Evolutionary conservation across 306 rosid species (phyloP).

Genomic region (Corylus heterophylla): DNA sequence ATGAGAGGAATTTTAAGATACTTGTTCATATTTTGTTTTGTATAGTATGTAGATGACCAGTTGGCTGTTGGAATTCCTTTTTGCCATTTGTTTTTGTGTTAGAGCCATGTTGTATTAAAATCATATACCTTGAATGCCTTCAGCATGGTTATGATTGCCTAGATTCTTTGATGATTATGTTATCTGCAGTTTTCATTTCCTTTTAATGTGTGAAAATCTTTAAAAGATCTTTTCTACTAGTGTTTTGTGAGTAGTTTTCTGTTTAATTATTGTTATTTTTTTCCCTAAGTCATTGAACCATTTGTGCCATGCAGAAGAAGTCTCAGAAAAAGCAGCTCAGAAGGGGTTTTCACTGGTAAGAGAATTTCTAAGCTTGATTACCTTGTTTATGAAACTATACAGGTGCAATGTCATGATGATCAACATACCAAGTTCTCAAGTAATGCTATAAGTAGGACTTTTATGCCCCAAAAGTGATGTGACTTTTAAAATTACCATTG

Average conservation of each 20-base stretch:
- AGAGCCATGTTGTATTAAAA: conserved; percentile 5
- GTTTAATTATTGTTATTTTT: conserved; percentile 15
- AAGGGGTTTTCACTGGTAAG: conserved; percentile 69
- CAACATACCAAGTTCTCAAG: background rate
- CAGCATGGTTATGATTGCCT: background rate
- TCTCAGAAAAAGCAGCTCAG: conserved; percentile 48
- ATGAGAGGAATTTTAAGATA: background rate
- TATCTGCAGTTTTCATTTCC: conserved; percentile 5
- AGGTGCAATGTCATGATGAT: background rate
- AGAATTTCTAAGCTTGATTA: conserved; percentile 22
- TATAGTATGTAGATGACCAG: no score
- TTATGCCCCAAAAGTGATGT: no score
- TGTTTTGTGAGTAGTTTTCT: background rate
- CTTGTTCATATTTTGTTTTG: background rate
- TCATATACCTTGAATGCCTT: background rate
- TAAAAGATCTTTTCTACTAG: background rate
- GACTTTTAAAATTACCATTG: no score
- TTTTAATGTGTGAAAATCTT: background rate
- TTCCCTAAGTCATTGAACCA: conserved; percentile 22
- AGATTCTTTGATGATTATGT: conserved; percentile 14
- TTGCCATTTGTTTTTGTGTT: background rate
- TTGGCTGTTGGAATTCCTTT: no score
- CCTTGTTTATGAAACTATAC: background rate
- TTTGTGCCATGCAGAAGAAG: conserved; percentile 57
- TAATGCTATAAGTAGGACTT: no score